Evolutionary conservation across 805 yeast species (phyloP).

Genomic region (Naumovozyma dairenensis): DNA sequence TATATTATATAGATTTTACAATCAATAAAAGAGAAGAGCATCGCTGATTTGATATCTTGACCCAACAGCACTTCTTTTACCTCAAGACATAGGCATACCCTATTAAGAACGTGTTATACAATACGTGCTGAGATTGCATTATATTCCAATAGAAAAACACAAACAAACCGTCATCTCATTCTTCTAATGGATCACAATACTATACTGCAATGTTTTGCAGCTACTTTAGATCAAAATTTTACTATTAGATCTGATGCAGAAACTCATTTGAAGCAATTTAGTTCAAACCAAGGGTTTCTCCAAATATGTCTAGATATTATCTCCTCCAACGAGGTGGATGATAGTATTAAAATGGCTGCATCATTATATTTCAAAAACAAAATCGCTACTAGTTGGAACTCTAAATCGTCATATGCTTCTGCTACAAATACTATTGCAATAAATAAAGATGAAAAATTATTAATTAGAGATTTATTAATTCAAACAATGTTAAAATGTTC

Average conservation of each 20-base stretch:
- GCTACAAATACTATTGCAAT: constrained; percentile 32
- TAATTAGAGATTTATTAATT: constrained; percentile 58
- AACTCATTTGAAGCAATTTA: constrained; percentile 46
- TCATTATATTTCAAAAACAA: constrained; percentile 78
- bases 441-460: constrained; percentile 63
- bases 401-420: constrained; percentile 10
- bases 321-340: constrained; percentile 39
- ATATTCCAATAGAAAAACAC: no score
- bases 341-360: constrained; percentile 55
- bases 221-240: constrained; percentile 64
- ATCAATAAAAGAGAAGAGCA: no score
- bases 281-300: constrained; percentile 58
- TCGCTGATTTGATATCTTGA: no score
- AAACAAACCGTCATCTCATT: background rate
- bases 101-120: no score
- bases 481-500: constrained; percentile 47
- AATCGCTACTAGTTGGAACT: constrained; percentile 53
- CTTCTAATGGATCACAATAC: constrained; percentile 57
- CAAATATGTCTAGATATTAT: constrained; percentile 77
- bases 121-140: no score
- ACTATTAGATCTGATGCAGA: constrained; percentile 61
- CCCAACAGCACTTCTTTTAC: no score
- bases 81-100: no score
- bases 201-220: constrained; percentile 66
- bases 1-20: no score